Evolutionary conservation across 768 basidiomycete species (phyloP), one percentile per base, ranked within the genome.

Genomic region (Neoboletus magnificus): DNA sequence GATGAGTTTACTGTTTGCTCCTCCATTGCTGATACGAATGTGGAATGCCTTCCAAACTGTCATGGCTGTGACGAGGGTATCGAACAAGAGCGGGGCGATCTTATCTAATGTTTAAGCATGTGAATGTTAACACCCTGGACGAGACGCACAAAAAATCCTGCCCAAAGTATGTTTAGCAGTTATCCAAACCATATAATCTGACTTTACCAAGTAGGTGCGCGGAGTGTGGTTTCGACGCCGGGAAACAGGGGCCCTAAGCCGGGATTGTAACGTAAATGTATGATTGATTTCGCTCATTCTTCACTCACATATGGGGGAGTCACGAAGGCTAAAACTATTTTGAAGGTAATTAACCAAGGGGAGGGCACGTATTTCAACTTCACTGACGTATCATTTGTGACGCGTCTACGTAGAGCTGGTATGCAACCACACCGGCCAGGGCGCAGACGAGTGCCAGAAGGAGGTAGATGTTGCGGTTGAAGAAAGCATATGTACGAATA

Each of bases 401-500:
- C 5, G 83, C 83, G 60, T 84, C 87, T 30, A 91, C 89, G 62
- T 87, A 91, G 33, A 91, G 81, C 66, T 91, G 89, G 71, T 91
- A 91, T 37, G 87, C 82, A 12, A 91, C 82, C 54, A 91, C 84
- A 9, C 88, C 88, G 54, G 82, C 79, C 12, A 91, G 75, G 13
- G 86, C 83, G 54, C 78, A 79, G 54, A 89, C 69, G 58, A 91
- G 81, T 56, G 80, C 80, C 60, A 77, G 75, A 40, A 91, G 77
- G 49, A 91, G 71, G 66, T 83, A 86, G 51, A 77, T 67, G 62
- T 90, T 91, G 59, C 87, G 82, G 63, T 89, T 89, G 77, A 91
- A 91, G 73, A 91, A 91, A 4, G 89, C 89, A 63, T 90, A 91
- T 41, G 89, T 91, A 58, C 89, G 83, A 56, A 91, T 91, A 60